Percentiles rank a stretch among this genome's conserved stretches.
Conservation (phyloP, 1,284 basidiomycete species). For the Cutaneotrichosporon spelunceum region DNA sequence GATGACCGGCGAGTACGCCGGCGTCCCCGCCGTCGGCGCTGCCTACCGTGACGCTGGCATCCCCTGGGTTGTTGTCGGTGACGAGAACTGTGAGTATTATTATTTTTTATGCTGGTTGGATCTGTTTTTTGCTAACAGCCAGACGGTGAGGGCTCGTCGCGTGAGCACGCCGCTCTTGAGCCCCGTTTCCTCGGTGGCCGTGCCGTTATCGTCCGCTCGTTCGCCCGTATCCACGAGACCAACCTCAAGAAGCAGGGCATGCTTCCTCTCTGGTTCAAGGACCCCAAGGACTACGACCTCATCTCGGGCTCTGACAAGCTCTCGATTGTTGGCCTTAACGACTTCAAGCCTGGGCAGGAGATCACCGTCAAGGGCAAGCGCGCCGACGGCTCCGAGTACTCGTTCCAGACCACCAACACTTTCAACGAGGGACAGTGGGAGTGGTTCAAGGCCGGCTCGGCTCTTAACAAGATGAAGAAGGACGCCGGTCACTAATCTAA, state of each 20-base stretch:
- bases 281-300: slow-evolving; percentile 88
- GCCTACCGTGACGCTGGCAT: slow-evolving; percentile 84
- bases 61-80: slow-evolving; percentile 93
- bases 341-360: slow-evolving; percentile 83
- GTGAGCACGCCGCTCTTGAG: slow-evolving; percentile 96
- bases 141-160: slow-evolving; percentile 78
- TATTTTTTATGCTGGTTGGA: background rate
- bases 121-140: slow-evolving; percentile 50
- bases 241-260: slow-evolving; percentile 73
- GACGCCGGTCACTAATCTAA: background rate
- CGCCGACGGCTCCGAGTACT: slow-evolving; percentile 69
- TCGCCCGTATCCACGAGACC: slow-evolving; percentile 98
- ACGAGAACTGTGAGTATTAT: slow-evolving; percentile 69
- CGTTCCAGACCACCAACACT: slow-evolving; percentile 52
- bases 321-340: slow-evolving; percentile 75
- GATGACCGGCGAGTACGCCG: slow-evolving; percentile 77
- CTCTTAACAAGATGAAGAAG: slow-evolving; percentile 20
- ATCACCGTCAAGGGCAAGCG: slow-evolving; percentile 76
- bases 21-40: slow-evolving; percentile 79
- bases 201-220: slow-evolving; percentile 82
- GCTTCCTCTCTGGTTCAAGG: slow-evolving; percentile 77
- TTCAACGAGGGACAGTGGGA: slow-evolving; percentile 65
- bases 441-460: slow-evolving; percentile 69
- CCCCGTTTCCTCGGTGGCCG: slow-evolving; percentile 90
- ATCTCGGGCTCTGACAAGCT: slow-evolving; percentile 77